Evolutionary conservation across 441 rosid species (phyloP).

Genomic region (Euphorbia schlechtendalii): DNA sequence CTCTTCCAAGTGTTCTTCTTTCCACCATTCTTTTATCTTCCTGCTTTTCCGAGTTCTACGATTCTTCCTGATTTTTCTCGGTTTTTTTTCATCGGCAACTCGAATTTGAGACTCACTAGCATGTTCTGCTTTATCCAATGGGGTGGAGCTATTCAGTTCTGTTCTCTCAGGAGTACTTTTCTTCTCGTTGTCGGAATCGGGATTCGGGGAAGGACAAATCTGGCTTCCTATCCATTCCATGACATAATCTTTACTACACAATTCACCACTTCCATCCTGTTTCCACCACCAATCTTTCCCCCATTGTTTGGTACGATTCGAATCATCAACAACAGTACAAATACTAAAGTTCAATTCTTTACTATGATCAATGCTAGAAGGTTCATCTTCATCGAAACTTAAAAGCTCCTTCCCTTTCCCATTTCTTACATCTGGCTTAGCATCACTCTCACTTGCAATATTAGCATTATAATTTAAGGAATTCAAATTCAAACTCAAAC

Average conservation of each 20-base stretch:
- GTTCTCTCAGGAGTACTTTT: constrained; percentile 34
- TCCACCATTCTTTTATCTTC: constrained; percentile 98
- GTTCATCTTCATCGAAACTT: constrained; percentile 42
- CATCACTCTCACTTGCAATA: constrained; percentile 38
- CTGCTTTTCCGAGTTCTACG: constrained; percentile 39
- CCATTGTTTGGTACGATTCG: constrained; percentile 59
- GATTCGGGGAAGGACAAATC: constrained; percentile 53
- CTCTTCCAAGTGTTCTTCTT: constrained; percentile 78
- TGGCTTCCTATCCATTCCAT: constrained; percentile 99
- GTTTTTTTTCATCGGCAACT: constrained; percentile 31
- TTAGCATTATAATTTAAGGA: constrained; percentile 38
- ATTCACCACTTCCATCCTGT: constrained; percentile 89
- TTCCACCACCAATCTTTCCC: constrained; percentile 99
- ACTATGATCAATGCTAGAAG: constrained; percentile 37
- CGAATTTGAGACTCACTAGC: no score
- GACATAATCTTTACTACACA: constrained; percentile 90
- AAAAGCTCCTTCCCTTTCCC: constrained; percentile 74
- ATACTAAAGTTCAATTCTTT: constrained; percentile 50
- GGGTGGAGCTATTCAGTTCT: constrained; percentile 36
- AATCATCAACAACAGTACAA: constrained; percentile 39
- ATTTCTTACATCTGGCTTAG: constrained; percentile 20
- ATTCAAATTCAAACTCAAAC: constrained; percentile 36
- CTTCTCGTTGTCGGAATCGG: constrained; percentile 84
- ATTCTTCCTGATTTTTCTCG: constrained; percentile 28
- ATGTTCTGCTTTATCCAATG: constrained; percentile 39